Evolutionary conservation across 495 filamentous ascomycete genomes (phyloP).

Genomic region (Aspergillus funiculosus): DNA sequence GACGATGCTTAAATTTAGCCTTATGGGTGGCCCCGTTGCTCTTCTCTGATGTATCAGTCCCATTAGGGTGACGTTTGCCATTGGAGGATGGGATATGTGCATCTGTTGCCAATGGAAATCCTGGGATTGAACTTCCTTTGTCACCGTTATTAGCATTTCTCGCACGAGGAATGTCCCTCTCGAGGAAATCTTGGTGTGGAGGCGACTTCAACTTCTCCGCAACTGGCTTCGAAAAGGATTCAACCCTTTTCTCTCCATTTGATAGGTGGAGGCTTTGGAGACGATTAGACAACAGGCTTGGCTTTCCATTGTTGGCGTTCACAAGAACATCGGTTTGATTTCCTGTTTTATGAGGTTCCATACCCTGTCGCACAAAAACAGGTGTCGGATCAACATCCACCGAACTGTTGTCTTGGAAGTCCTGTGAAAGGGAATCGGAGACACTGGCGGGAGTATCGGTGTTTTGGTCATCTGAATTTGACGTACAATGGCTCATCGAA

Average conservation of each 20-base stretch:
- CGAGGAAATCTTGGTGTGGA: conserved; percentile 17
- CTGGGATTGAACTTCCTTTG: conserved; percentile 22
- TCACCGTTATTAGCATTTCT: conserved; percentile 32
- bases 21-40: conserved; percentile 34
- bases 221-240: conserved; percentile 22
- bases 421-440: conserved; percentile 40
- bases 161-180: conserved; percentile 28
- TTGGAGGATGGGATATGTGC: conserved; percentile 25
- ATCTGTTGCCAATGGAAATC: conserved; percentile 18
- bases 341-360: conserved; percentile 22
- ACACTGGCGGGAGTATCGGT: conserved; percentile 39
- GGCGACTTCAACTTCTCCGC: conserved; percentile 28
- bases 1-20: conserved; percentile 28
- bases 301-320: conserved; percentile 23
- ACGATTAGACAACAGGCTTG: conserved; percentile 33
- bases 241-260: conserved; percentile 31
- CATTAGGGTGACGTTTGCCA: conserved; percentile 30
- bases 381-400: conserved; percentile 34
- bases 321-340: conserved; percentile 12
- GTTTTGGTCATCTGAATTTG: conserved; percentile 39
- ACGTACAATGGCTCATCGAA: conserved; percentile 30
- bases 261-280: conserved; percentile 38
- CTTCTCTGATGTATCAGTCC: conserved; percentile 32
- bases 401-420: conserved; percentile 33
- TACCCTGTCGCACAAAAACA: conserved; percentile 26